Evolutionary conservation across 73 alveolate species (phyloP).

Genomic region (Paramecium tetraurelia): DNA sequence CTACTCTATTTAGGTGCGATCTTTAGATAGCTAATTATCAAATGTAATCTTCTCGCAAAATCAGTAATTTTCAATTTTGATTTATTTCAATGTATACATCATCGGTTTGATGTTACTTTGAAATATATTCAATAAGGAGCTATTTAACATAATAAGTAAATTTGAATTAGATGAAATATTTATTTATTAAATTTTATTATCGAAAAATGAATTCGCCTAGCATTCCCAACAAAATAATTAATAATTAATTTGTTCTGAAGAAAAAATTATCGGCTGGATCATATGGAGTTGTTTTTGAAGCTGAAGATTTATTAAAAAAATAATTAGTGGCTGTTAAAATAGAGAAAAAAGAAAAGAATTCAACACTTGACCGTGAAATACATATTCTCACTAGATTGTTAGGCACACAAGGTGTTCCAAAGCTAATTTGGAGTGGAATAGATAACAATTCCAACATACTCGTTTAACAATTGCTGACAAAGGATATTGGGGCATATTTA

Average conservation of each 20-base stretch:
- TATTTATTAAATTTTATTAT: neutral
- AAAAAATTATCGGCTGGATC: conserved; percentile 86
- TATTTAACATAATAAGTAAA: neutral
- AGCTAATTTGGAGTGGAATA: conserved; percentile 50
- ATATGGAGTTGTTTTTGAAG: conserved; percentile 87
- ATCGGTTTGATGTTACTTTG: neutral
- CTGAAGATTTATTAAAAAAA: conserved; percentile 44
- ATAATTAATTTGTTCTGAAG: conserved; percentile 47
- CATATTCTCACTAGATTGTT: conserved; percentile 51
- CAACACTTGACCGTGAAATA: conserved; percentile 57
- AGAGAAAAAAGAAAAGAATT: conserved; percentile 53
- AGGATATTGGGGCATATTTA: conserved; percentile 55
- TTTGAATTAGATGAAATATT: neutral
- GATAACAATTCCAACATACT: conserved; percentile 36
- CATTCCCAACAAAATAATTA: neutral
- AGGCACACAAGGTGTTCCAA: conserved; percentile 54
- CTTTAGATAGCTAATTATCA: no score
- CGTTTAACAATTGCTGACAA: neutral
- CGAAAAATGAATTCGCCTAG: neutral
- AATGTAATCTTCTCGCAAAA: neutral
- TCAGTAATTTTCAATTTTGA: no score
- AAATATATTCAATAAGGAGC: neutral
- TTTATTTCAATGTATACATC: neutral
- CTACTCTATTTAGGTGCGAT: no score
- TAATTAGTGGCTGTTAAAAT: conserved; percentile 35